These are phyloP conservation scores for Smittium culicis DNA, from an alignment of 371 early-diverging fungal genomes.

Conservation along the genomic window DNA sequence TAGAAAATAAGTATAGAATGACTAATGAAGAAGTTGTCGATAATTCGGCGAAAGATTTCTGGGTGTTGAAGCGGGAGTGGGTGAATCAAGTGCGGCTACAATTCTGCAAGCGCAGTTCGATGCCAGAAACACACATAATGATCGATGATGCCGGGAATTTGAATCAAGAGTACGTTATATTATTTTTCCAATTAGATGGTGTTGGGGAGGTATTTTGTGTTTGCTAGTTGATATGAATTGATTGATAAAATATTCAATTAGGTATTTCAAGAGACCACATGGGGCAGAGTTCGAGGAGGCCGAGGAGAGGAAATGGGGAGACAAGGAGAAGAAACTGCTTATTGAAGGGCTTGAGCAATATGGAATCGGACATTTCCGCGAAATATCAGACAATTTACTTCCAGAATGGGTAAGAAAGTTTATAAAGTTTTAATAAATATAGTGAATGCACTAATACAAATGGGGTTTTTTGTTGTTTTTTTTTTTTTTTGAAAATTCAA, in stretches of 20 bases:
- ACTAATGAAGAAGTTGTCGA: too few species aligned
- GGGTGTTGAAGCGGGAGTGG: conserved; percentile 52
- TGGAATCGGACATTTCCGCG: conserved; percentile 78
- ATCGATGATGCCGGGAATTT: conserved; percentile 65
- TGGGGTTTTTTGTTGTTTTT: too few species aligned
- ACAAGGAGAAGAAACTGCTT: conserved; percentile 53
- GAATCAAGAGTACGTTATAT: conserved; percentile 61
- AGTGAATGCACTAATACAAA: too few species aligned
- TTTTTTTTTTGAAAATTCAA: too few species aligned
- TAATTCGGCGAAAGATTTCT: conserved; percentile 19
- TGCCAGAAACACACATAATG: conserved; percentile 62
- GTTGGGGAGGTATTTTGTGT: too few species aligned
- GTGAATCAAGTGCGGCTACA: conserved; percentile 60
- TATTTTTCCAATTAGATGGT: too few species aligned
- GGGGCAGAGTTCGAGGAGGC: conserved; percentile 25
- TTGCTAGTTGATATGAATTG: background rate
- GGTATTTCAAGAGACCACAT: conserved; percentile 70
- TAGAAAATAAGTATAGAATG: too few species aligned
- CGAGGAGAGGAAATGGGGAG: conserved; percentile 64
- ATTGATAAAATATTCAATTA: conserved; percentile 15
- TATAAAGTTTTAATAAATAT: too few species aligned
- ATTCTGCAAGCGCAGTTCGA: conserved; percentile 68
- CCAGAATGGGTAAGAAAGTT: conserved; percentile 66
- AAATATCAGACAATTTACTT: conserved; percentile 63
- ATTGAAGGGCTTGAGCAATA: conserved; percentile 68